Conservation (phyloP, 352 stramenopile species). For the Globisporangium solare region DNA sequence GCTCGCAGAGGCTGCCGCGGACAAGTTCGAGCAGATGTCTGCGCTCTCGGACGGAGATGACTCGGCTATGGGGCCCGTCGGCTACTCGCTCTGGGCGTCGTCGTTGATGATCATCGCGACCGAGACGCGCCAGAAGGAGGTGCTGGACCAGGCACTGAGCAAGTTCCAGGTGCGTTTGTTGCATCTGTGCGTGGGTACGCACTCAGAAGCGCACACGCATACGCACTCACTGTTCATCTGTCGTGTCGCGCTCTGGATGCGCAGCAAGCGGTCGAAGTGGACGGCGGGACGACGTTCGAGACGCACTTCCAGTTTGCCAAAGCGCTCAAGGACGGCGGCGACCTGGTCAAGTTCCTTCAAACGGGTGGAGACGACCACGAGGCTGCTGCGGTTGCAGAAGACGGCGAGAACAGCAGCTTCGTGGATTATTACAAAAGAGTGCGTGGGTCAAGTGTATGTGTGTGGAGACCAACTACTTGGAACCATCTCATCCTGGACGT, state of each 20-base stretch:
- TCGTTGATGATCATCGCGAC: conserved; percentile 74
- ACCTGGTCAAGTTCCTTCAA: conserved; percentile 58
- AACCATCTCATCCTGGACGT: conserved; percentile 1
- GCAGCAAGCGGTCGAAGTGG: conserved; percentile 68
- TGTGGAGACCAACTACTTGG: neutral
- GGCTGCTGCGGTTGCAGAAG: neutral
- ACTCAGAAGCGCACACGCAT: too few species aligned
- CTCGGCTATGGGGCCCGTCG: conserved; percentile 64
- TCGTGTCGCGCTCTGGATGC: neutral
- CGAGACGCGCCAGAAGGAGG: conserved; percentile 48
- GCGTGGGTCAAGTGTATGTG: neutral
- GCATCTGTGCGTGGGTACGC: too few species aligned
- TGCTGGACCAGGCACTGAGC: conserved; percentile 52
- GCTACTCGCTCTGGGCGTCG: conserved; percentile 75
- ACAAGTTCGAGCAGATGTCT: conserved; percentile 83
- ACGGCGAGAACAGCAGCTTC: neutral
- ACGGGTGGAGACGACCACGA: conserved; percentile 14
- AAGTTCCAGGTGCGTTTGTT: conserved; percentile 44
- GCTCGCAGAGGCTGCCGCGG: conserved; percentile 58
- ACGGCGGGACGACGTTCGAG: conserved; percentile 79
- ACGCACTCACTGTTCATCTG: neutral
- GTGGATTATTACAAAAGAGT: conserved; percentile 18
- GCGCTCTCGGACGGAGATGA: conserved; percentile 40
- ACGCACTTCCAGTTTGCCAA: conserved; percentile 76
- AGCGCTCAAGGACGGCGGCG: conserved; percentile 65